Evolutionary conservation across 768 basidiomycete species (phyloP).

Genomic region (Tubosaeta sp.): DNA sequence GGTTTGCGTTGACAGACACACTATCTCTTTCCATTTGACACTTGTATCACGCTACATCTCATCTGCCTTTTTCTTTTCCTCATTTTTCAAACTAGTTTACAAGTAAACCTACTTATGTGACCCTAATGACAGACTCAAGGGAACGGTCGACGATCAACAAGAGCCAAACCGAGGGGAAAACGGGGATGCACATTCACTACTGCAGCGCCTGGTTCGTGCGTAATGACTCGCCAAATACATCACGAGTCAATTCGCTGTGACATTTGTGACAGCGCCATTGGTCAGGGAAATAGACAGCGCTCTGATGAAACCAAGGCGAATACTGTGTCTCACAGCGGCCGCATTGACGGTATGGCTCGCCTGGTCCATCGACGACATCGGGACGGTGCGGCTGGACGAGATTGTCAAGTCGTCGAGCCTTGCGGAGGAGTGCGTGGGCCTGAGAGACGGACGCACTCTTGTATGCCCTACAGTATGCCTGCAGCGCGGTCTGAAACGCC

Average conservation of each 20-base stretch:
- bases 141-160: not conserved
- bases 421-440: slow-evolving; percentile 83
- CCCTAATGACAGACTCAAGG: slow-evolving; percentile 15
- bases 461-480: slow-evolving; percentile 81
- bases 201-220: slow-evolving; percentile 14
- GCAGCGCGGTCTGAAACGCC: slow-evolving; percentile 70
- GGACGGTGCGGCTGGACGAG: slow-evolving; percentile 48
- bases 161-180: not conserved
- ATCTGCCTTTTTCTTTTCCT: not conserved
- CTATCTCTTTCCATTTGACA: slow-evolving; percentile 11
- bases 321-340: slow-evolving; percentile 60
- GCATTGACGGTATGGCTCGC: slow-evolving; percentile 41
- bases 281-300: slow-evolving; percentile 17
- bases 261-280: slow-evolving; percentile 44
- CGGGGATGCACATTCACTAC: slow-evolving; percentile 7
- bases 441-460: slow-evolving; percentile 72
- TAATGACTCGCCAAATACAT: not conserved
- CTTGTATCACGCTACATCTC: slow-evolving; percentile 22
- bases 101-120: slow-evolving; percentile 25
- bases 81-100: slow-evolving; percentile 22
- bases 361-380: slow-evolving; percentile 25
- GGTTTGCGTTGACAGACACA: slow-evolving; percentile 2
- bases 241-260: slow-evolving; percentile 21
- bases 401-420: slow-evolving; percentile 79
- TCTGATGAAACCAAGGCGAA: slow-evolving; percentile 72